A percentile compares a stretch with the other conserved stretches of the same genome.
These are phyloP conservation scores for Dactylellina cionopaga DNA, from an alignment of 2,329 filamentous ascomycete genomes.

Conservation along the genomic window DNA sequence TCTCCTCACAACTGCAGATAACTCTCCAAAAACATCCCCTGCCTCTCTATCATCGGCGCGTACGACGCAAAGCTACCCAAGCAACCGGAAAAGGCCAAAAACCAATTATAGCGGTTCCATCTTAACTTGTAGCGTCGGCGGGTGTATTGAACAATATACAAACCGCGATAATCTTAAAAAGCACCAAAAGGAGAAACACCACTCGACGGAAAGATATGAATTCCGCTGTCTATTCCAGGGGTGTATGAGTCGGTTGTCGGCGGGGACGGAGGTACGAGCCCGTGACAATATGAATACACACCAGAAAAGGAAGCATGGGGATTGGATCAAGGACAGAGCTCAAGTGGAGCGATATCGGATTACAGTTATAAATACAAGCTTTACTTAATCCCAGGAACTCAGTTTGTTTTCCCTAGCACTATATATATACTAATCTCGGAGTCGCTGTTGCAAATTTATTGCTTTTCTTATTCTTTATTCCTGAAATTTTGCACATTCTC, in stretches of 20 bases:
- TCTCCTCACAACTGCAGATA: not conserved
- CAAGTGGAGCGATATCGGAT: no score
- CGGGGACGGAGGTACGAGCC: not conserved
- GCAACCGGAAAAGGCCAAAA: not conserved
- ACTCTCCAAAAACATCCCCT: not conserved
- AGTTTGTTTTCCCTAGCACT: no score
- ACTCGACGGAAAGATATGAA: not conserved
- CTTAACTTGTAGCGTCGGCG: not conserved
- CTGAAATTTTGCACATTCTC: no score
- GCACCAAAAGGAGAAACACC: not conserved
- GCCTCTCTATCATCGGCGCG: not conserved
- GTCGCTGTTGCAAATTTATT: no score
- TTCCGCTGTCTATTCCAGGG: not conserved
- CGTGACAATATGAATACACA: slow-evolving; percentile 1
- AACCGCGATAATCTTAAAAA: not conserved
- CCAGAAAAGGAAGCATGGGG: not conserved
- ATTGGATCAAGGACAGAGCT: slow-evolving; percentile 1
- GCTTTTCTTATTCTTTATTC: no score
- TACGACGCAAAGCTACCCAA: not conserved
- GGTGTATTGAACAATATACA: not conserved
- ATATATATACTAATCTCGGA: no score
- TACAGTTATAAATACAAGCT: no score
- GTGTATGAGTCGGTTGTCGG: not conserved
- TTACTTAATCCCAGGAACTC: no score
- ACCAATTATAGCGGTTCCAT: not conserved